Base-by-base conservation (phyloP, 1,139 yeast genomes). In the Lodderomyces elongisporus region DNA sequence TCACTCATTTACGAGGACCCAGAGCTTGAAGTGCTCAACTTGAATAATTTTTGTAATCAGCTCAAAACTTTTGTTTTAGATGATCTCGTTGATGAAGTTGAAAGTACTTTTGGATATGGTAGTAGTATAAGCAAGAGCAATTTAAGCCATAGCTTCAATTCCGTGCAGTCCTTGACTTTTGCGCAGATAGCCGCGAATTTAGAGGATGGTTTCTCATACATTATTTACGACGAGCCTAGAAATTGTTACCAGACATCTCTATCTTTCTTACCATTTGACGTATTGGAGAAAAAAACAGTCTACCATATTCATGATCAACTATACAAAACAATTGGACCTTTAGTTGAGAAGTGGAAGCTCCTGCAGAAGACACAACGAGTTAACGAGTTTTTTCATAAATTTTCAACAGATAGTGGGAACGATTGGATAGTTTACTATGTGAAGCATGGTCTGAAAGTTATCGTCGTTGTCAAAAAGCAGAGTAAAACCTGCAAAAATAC, bases 361-460 rank as follows among this genome's bases (percentile, higher is more conserved):
- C n/a, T n/a, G n/a, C n/a, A n/a, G n/a, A n/a, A 39, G 54, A 56
- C 37, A 38, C 38, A 1, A 7, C 8, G 9, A 45, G 40, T 48
- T 10, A 44, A 52, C 24, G 74, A 68, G 46, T 64, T 54, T 42
- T 62, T 66, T 35, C 73, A 68, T 45, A 68, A 68, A 40, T 67
- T 66, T 45, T 62, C 62, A 28, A 58, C 62, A 36, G 60, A 58
- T 35, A 60, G 57, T 35, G 42, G 45, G 21, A 65, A 60, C 35
- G 71, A 66, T 45, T 68, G 74, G 73, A 62, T 67, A 63, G 58
- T 68, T 42, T 68, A 68, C 47, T 62, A 59, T 39, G 48, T 66
- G 31, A 53, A 52, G 27, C 51, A 58, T 39, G 51, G 54, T 10
- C 51, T 47, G 5, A 60, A 58, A 37, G 56, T 48, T 37, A 58